Percentiles rank a stretch among this genome's conserved stretches.
These are phyloP conservation scores for Chlorokybus atmophyticus DNA, from an alignment of 139 green algal species.

Conservation along the genomic window DNA sequence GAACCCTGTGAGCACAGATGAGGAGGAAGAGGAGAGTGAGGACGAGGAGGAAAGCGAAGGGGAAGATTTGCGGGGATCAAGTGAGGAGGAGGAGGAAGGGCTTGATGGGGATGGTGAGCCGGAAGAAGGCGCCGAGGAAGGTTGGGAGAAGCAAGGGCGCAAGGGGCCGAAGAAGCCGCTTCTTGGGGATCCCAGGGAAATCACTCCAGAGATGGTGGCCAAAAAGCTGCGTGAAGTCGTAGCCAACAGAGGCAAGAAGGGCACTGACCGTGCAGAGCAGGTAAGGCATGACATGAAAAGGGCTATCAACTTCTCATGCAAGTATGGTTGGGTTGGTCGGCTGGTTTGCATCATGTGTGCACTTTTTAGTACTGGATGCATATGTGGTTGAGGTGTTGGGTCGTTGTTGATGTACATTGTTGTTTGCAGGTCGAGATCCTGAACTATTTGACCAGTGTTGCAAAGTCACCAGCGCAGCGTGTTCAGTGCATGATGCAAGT, in stretches of 20 bases:
- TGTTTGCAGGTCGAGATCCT: slow-evolving; percentile 74
- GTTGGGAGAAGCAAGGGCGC: slow-evolving; percentile 41
- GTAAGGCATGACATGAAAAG: too few species aligned
- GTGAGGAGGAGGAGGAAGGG: slow-evolving; percentile 32
- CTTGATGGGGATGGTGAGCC: slow-evolving; percentile 20
- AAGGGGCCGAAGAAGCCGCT: slow-evolving; percentile 34
- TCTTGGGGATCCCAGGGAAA: slow-evolving; percentile 71
- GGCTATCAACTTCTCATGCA: too few species aligned
- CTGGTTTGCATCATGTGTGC: too few species aligned
- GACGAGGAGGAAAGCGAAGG: slow-evolving; percentile 30
- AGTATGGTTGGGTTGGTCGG: too few species aligned
- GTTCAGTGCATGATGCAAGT: slow-evolving; percentile 61
- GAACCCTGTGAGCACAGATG: slow-evolving; percentile 49
- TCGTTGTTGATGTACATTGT: too few species aligned
- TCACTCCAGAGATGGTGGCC: slow-evolving; percentile 89
- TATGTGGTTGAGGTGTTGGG: too few species aligned
- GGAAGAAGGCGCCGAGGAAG: slow-evolving; percentile 28
- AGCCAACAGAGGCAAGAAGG: slow-evolving; percentile 62
- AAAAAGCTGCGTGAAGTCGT: slow-evolving; percentile 86
- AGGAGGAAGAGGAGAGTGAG: slow-evolving; percentile 41
- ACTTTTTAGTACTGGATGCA: too few species aligned
- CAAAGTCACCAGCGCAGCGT: slow-evolving; percentile 68
- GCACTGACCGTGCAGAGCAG: slow-evolving; percentile 70
- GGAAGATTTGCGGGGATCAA: too few species aligned
- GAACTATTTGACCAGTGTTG: slow-evolving; percentile 64